Conservation (phyloP, 192 early-diverging fungal genomes). For the Rhizoclosmatium sp. region DNA sequence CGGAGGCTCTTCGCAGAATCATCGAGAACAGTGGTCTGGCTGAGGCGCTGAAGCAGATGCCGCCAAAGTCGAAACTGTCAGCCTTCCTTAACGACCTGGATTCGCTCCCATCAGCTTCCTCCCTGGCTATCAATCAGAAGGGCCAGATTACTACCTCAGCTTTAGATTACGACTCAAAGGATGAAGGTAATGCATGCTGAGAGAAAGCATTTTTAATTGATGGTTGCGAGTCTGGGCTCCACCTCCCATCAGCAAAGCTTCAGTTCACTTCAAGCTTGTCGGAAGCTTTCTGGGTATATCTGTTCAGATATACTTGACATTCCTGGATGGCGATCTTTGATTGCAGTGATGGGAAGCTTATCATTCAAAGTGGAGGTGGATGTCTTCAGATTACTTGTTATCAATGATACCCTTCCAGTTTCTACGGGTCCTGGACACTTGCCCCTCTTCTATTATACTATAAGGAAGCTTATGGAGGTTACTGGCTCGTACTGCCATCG, state of each 20-base stretch:
- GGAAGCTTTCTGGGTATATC: too few species aligned
- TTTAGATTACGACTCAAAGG: neutral
- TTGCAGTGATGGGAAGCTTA: too few species aligned
- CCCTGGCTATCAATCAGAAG: neutral
- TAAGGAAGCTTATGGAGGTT: neutral
- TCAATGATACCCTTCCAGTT: too few species aligned
- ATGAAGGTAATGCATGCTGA: neutral
- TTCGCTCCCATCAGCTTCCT: neutral
- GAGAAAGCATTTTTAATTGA: neutral
- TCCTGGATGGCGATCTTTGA: too few species aligned
- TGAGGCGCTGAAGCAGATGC: neutral
- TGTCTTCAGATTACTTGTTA: too few species aligned
- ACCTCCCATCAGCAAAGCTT: too few species aligned
- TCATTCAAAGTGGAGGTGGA: too few species aligned
- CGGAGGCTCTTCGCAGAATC: slow-evolving; percentile 5
- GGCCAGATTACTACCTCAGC: neutral
- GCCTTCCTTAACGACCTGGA: neutral
- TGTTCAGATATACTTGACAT: too few species aligned
- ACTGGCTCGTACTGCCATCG: neutral
- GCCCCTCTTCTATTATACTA: neutral
- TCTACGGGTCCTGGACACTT: too few species aligned
- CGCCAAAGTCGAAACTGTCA: slow-evolving; percentile 6
- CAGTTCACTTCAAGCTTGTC: too few species aligned
- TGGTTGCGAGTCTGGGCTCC: neutral
- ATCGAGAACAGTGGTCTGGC: neutral